These are phyloP conservation scores for Komagataea norvegica DNA, from an alignment of 1,139 yeast genomes.

Conservation along the genomic window DNA sequence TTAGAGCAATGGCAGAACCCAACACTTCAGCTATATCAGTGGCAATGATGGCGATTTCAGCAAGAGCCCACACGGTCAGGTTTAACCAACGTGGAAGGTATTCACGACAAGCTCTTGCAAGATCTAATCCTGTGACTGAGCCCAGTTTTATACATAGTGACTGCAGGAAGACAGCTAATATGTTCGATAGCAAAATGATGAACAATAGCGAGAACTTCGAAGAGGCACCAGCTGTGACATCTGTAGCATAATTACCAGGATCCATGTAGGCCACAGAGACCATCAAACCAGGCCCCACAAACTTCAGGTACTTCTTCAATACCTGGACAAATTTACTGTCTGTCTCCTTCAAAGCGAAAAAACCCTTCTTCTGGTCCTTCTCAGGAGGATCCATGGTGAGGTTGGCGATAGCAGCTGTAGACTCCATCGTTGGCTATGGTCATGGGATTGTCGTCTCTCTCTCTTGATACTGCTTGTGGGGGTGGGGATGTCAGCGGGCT, in stretches of 20 bases:
- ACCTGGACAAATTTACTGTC: conserved; percentile 22
- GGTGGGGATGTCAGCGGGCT: no score
- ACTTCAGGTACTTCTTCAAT: conserved; percentile 47
- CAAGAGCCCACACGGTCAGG: conserved; percentile 53
- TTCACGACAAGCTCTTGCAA: conserved; percentile 64
- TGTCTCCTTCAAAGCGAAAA: conserved; percentile 14
- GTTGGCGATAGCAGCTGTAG: no score
- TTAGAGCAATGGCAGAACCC: conserved; percentile 81
- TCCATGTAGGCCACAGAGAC: conserved; percentile 79
- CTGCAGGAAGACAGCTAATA: conserved; percentile 73
- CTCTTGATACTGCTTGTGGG: no score
- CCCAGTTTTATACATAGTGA: conserved; percentile 70
- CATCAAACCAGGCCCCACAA: conserved; percentile 76
- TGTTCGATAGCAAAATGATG: conserved; percentile 59
- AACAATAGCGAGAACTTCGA: conserved; percentile 60
- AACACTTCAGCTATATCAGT: conserved; percentile 86
- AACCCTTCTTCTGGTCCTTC: background rate
- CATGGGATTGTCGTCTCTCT: no score
- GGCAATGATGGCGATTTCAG: conserved; percentile 78
- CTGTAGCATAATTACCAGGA: conserved; percentile 84
- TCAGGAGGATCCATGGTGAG: background rate
- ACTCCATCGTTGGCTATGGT: no score
- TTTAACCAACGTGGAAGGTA: conserved; percentile 61
- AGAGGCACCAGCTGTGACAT: conserved; percentile 71
- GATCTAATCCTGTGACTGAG: conserved; percentile 73